A percentile compares a stretch with the other conserved stretches of the same genome.
Evolutionary conservation across 108 stramenopile genomes (phyloP).

Genomic region (Aurantiochytrium sp.): DNA sequence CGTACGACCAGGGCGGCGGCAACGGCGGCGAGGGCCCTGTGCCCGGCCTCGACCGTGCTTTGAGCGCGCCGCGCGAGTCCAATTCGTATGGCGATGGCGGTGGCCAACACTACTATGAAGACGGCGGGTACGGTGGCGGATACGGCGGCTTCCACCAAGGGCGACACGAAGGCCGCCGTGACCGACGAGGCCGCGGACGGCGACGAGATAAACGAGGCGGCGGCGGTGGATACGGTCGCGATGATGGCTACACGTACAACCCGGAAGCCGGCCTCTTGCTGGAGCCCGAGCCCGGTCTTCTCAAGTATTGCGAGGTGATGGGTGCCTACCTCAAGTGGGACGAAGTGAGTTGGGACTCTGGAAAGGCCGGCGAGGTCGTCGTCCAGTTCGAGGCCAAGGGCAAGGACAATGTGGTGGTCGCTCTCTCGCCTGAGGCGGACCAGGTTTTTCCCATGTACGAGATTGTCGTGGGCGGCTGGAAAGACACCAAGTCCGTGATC

Average conservation of each 20-base stretch:
- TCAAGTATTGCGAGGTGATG: not conserved
- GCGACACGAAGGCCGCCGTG: not conserved
- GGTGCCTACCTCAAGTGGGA: conserved; percentile 16
- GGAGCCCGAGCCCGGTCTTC: not conserved
- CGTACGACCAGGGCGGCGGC: too few relatives aligned
- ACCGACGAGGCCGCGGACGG: not conserved
- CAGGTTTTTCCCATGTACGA: conserved; percentile 4
- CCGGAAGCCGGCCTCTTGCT: not conserved
- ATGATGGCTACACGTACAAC: not conserved
- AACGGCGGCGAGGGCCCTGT: too few relatives aligned
- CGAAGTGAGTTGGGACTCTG: not conserved
- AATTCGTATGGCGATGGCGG: too few relatives aligned
- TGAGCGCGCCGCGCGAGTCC: too few relatives aligned
- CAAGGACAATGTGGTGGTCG: not conserved
- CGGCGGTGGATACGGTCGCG: not conserved
- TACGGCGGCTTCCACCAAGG: not conserved
- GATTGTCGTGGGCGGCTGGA: not conserved
- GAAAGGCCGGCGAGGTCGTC: not conserved
- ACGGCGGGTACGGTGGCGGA: not conserved
- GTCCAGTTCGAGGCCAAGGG: conserved; percentile 10
- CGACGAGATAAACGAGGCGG: not conserved
- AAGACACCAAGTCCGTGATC: conserved; percentile 7
- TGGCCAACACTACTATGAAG: not conserved
- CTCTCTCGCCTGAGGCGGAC: not conserved
- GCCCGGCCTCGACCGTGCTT: too few relatives aligned